These are phyloP conservation scores for Russula brevipes DNA, from an alignment of 768 basidiomycete genomes.

Conservation along the genomic window DNA sequence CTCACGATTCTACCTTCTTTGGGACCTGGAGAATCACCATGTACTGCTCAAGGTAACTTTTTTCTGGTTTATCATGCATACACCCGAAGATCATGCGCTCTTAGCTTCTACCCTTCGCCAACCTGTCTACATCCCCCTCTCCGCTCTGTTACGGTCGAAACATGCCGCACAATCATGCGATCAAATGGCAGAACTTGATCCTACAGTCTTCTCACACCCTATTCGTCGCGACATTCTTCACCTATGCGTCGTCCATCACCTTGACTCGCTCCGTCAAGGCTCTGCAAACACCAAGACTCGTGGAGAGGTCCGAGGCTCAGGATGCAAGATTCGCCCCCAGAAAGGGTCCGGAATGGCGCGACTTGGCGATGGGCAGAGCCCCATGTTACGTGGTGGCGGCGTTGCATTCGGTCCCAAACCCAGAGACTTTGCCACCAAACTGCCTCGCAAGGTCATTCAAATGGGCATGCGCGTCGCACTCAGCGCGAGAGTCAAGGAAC, in stretches of 20 bases:
- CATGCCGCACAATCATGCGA: slow-evolving; percentile 38
- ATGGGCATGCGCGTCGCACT: slow-evolving; percentile 92
- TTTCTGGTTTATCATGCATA: not conserved
- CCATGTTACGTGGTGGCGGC: slow-evolving; percentile 88
- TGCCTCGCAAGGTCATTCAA: slow-evolving; percentile 87
- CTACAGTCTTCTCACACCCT: slow-evolving; percentile 83
- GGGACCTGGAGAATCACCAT: not conserved
- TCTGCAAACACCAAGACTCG: slow-evolving; percentile 90
- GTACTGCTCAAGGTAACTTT: not conserved
- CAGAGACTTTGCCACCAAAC: slow-evolving; percentile 84
- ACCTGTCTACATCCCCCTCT: slow-evolving; percentile 60
- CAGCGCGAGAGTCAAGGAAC: slow-evolving; percentile 74
- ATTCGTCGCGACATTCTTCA: slow-evolving; percentile 91
- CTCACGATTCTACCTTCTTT: not conserved
- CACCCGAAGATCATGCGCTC: not conserved
- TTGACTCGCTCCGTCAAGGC: slow-evolving; percentile 86
- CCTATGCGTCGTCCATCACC: slow-evolving; percentile 82
- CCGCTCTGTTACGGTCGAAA: slow-evolving; percentile 48
- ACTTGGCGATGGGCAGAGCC: slow-evolving; percentile 81
- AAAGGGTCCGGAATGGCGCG: slow-evolving; percentile 91
- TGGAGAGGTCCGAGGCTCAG: slow-evolving; percentile 83
- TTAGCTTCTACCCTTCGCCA: slow-evolving; percentile 37
- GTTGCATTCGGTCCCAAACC: slow-evolving; percentile 89
- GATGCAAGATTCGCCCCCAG: slow-evolving; percentile 82
- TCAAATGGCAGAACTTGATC: slow-evolving; percentile 59